Base-by-base conservation (phyloP, 495 filamentous ascomycete species). In the Penicillium daleae region DNA sequence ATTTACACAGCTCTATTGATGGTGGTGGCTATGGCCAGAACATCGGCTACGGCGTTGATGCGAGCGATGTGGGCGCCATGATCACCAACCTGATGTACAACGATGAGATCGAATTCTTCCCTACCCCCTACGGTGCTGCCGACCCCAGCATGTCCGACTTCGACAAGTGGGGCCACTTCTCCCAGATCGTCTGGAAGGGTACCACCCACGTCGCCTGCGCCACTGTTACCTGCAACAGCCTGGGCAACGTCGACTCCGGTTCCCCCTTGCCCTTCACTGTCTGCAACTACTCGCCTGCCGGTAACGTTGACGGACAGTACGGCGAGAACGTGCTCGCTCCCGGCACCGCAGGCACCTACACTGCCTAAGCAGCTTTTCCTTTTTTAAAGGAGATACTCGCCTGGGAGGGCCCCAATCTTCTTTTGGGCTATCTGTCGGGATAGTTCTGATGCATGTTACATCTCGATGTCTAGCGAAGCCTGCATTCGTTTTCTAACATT, bases 21-120 rank as follows among this genome's bases (percentile, higher is more conserved):
- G 85, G 83, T 44, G 85, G 85, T 56, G 82, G 82, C 44, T 94
- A 95, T 67, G 92, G 93, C 54, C 93, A 97, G 78, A 97, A 97
- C 85, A 87, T 97, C 51, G 91, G 82, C 12, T 82, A 78, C 56
- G 80, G 80, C 62, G 67, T 76, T 48, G 29, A 52, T 4, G 65
- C 72, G 13, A 74, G 73, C 53, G 79, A 88, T 5, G 77, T 92
- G 61, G 84, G 85, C 50, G 76, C 80, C 63, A 84, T 88, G 60
- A 86, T 93, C 74, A 89, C 85, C 71, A 84, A 92, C 71, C 73
- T 85, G 76, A 94, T 92, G 87, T 96, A 96, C 85, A 92, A 96
- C 74, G 80, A 84, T 69, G 93, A 97, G 76, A 80, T 88, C 62
- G 69, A 67, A 29, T 78, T 72, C 70, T 87, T 77, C 70, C 63